Percentiles rank a stretch among this genome's conserved stretches.
Conservation (phyloP, 805 yeast genomes). For the Candida vartiovaarae region DNA sequence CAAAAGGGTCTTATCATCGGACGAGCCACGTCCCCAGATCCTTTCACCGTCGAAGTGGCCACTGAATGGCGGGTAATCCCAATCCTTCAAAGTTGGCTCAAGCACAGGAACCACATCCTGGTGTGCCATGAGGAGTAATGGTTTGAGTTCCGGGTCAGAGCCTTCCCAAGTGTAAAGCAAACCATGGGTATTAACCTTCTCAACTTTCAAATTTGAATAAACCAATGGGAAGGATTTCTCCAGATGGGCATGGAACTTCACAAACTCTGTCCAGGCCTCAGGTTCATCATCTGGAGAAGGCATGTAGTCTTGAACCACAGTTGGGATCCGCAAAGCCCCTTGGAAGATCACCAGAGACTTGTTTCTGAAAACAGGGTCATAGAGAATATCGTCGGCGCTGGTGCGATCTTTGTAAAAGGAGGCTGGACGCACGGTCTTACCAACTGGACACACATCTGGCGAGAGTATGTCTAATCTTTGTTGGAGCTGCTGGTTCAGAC, state of each 20-base stretch:
- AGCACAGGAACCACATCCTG: conserved; percentile 80
- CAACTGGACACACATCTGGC: conserved; percentile 9
- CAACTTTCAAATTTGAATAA: conserved; percentile 39
- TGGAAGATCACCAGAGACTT: conserved; percentile 37
- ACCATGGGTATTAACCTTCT: conserved; percentile 53
- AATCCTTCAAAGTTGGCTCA: conserved; percentile 42
- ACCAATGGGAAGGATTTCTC: conserved; percentile 47
- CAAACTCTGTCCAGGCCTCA: conserved; percentile 18
- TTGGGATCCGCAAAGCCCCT: conserved; percentile 46
- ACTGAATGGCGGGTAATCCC: conserved; percentile 61
- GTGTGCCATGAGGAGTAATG: conserved; percentile 66
- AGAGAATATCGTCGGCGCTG: conserved; percentile 28
- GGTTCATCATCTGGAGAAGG: conserved; percentile 27
- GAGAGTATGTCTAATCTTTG: neutral
- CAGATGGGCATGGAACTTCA: conserved; percentile 45
- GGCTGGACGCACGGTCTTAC: conserved; percentile 9
- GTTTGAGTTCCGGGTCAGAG: conserved; percentile 41
- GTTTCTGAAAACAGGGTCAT: conserved; percentile 27
- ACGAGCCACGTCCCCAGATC: conserved; percentile 69
- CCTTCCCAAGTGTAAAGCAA: conserved; percentile 63
- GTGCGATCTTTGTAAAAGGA: conserved; percentile 12
- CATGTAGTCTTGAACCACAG: conserved; percentile 22
- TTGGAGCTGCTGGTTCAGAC: too few relatives aligned
- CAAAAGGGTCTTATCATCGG: conserved; percentile 67
- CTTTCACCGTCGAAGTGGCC: conserved; percentile 57